Base-by-base conservation (phyloP, 2,329 filamentous ascomycete species). In the Setomelanomma holmii region DNA sequence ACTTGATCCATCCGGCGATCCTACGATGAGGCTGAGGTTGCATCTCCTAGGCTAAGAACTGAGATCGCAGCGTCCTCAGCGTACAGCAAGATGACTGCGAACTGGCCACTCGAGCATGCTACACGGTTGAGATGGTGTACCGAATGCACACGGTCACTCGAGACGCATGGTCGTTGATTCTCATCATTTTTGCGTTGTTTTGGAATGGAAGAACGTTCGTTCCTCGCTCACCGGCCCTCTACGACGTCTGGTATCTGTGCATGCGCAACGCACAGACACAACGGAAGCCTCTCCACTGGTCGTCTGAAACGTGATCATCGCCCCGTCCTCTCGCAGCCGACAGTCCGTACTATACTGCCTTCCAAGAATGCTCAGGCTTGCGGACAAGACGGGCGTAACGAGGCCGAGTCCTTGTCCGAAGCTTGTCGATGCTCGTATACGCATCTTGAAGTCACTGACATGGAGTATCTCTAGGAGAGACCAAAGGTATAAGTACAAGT, bases 401-500 rank as follows among this genome's bases (percentile, higher is more conserved):
- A 5, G 16, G 20, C 40, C 40, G 23, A 42, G 22, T 30, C 40
- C 40, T 27, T 42, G 40, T 42, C 40, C 40, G 40, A 17, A 42
- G 40, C 23, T 10, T 33, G 21, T 27, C 22, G 14, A 7, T 17
- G 40, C 23, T 42, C 21, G 23, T 27, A 27, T 42, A 23, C 16
- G 23, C 23, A 23, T 11, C 4, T 16, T 7, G 30, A 24, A 19
- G 11, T 3, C 14, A 23, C 40, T 11, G 20, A 11, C 5, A 27
- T 33, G 12, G 30, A 8, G n/a, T 3, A 30, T 12, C 19, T 23
- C 24, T 14, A 27, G 19, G 17, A 19, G 3, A 3, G 23, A 19
- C 6, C 17, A 19, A 38, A 38, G 20, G 39, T 49, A 49, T 49
- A 49, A 49, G 40, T 49, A 49, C 38, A 16, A 4, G 10, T 16